Base-by-base conservation (phyloP, 2,329 filamentous ascomycete genomes). In the Trichoderma asperellum region DNA sequence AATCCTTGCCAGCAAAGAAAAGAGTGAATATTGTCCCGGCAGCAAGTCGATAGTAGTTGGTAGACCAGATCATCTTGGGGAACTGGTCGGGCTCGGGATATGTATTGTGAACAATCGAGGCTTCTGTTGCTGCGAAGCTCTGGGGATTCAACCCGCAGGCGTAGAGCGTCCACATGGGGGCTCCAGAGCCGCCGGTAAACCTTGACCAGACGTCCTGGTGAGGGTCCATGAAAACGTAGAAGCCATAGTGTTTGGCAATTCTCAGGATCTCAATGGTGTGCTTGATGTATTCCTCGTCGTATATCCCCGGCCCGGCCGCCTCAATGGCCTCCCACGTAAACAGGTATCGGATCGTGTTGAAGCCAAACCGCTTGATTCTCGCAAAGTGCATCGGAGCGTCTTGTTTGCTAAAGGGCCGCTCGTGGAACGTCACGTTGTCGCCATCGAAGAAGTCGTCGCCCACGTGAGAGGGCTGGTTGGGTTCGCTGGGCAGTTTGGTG, bases 291-390 rank as follows among this genome's bases (percentile, higher is more conserved):
- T 92, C 90, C 77, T 99, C 93, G 75, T 99, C 96, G 79, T 98
- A 99, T 76, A 88, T 90, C 1, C 94, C 93, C 0, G 96, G 96
- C 0, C 95, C 95, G 1, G 89, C 90, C 70, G 96, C 92, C 81
- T 99, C 96, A 78, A 99, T 92, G n/a, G 96, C 95, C 81, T 99
- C 96, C 96, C 96, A 99, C 0, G 96, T 98, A 78, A 98, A 99
- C 74, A 99, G 85, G 80, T 99, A 99, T 77, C 96, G 88, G 73
- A 99, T 94, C 0, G 93, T 94, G 80, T 98, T 99, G 85, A 97
- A 99, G 16, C 96, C 96, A 84, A 91, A 97, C 75, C 91, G 90
- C 75, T 91, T 92, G 73, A 99, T 81, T 55, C 94, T 88, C 14
- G 92, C 87, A 79, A 99, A 97, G 79, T 99, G 96, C 18, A 87